Evolutionary conservation across 2,329 filamentous ascomycete genomes (phyloP), one percentile per base, ranked within the genome.

Genomic region (Nigrospora oryzae): DNA sequence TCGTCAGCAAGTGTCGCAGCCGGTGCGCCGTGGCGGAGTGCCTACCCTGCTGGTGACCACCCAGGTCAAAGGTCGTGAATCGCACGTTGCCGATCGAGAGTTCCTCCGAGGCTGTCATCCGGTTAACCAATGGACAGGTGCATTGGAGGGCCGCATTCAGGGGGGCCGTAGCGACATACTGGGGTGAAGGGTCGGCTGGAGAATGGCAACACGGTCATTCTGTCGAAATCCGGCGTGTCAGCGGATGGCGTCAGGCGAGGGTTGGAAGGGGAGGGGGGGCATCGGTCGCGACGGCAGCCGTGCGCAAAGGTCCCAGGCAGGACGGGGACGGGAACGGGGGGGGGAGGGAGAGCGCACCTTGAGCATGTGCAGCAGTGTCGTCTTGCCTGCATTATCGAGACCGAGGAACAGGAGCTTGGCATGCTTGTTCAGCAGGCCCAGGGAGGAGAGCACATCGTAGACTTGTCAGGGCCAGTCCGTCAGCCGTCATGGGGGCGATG

Each of bases 311-410:
- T 28, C 23, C 23, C 5, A 7, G 23, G 23, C 23, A 10, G 23
- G 23, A 28, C 23, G 23, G 23, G 23, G 7, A 28, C 23, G 7
- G 23, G 7, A 10, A 28, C 7, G 23, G 23, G 23, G 7, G 10
- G 5, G 23, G 23, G 19, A 23, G 6, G 23, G 23, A 28, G 23
- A 46, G 66, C 77, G 59, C 67, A 89, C 86, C 86, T 95, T 95
- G 69, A 95, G 70, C 89, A 95, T 95, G 70, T 95, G 89, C 63
- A 95, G 73, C 57, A 95, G 74, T 38, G 89, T 95, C 44, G 89
- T 95, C 77, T 95, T 95, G 69, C 89, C 89, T 42, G 89, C 89
- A 72, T 95, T 95, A 67, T 95, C 89, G 51, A 95, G 83, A 57
- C 89, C 89, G 52, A 95, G 81, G 73, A 95, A 95, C 47, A 95